Evolutionary conservation across 306 rosid genomes (phyloP).

Genomic region (Trifolium fragiferum): DNA sequence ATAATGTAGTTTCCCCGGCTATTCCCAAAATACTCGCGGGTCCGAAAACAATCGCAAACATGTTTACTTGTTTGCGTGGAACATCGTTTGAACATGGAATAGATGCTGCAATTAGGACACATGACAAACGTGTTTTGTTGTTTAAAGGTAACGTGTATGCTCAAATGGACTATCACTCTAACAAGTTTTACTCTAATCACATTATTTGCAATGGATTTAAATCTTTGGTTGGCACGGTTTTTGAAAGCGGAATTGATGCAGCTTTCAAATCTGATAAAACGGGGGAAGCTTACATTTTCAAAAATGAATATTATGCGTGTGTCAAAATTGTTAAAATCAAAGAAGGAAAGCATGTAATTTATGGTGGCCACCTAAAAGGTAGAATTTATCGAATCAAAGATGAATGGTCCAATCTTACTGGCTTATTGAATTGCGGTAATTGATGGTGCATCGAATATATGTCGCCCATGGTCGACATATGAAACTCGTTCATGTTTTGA

Average conservation of each 20-base stretch:
- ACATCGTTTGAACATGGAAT: background rate
- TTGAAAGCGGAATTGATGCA: background rate
- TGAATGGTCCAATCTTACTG: background rate
- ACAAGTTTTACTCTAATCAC: background rate
- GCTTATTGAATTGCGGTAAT: background rate
- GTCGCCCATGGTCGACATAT: too few species aligned
- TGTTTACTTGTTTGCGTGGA: background rate
- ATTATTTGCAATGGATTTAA: background rate
- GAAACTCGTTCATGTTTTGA: background rate
- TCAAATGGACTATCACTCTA: background rate
- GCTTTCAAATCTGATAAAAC: background rate
- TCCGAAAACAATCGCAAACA: background rate
- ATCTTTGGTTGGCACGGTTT: constrained; percentile 1
- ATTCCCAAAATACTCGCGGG: background rate
- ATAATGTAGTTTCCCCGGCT: background rate
- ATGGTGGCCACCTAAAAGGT: background rate
- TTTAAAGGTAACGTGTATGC: background rate
- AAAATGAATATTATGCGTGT: background rate
- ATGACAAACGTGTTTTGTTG: background rate
- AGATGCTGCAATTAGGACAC: background rate
- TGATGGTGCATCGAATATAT: background rate
- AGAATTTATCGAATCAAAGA: background rate
- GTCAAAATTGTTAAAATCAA: background rate
- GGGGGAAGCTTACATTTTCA: background rate
- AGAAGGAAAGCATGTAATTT: too few species aligned